Evolutionary conservation across 495 filamentous ascomycete genomes (phyloP).

Genomic region (Aspergillus olivimuriae): DNA sequence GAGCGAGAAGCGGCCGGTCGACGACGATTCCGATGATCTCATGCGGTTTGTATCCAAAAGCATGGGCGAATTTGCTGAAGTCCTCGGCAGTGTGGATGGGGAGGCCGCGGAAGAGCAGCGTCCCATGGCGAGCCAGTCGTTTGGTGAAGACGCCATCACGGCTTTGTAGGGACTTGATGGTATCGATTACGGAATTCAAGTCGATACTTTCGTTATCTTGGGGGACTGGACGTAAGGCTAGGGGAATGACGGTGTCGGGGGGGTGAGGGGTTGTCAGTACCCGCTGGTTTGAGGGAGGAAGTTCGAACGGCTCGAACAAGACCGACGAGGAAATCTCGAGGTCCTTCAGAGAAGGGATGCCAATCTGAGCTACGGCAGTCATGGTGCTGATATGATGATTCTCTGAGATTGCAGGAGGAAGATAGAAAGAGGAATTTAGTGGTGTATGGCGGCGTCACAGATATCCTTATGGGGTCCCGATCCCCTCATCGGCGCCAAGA

Average conservation of each 20-base stretch:
- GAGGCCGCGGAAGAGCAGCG: slow-evolving; percentile 27
- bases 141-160: slow-evolving; percentile 43
- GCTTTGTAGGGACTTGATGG: slow-evolving; percentile 45
- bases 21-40: slow-evolving; percentile 53
- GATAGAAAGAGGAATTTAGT: neutral
- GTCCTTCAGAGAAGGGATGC: neutral
- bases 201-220: slow-evolving; percentile 8
- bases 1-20: slow-evolving; percentile 41
- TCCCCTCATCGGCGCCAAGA: slow-evolving; percentile 11
- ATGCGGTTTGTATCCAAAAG: slow-evolving; percentile 47
- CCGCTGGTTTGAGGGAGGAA: slow-evolving; percentile 50
- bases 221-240: slow-evolving; percentile 32
- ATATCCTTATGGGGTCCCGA: slow-evolving; percentile 1
- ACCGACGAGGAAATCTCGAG: too few species aligned
- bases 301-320: slow-evolving; percentile 60
- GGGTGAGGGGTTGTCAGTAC: slow-evolving; percentile 35
- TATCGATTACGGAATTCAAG: slow-evolving; percentile 25
- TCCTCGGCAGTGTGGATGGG: slow-evolving; percentile 28
- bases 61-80: slow-evolving; percentile 48
- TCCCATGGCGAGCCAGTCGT: slow-evolving; percentile 46
- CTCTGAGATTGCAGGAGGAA: neutral
- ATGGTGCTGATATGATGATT: slow-evolving; percentile 1
- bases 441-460: neutral
- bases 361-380: slow-evolving; percentile 6
- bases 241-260: slow-evolving; percentile 30